A percentile compares a stretch with the other conserved stretches of the same genome.
Conservation (phyloP, 2,329 filamentous ascomycete genomes). For the Hypocrella siamensis region DNA sequence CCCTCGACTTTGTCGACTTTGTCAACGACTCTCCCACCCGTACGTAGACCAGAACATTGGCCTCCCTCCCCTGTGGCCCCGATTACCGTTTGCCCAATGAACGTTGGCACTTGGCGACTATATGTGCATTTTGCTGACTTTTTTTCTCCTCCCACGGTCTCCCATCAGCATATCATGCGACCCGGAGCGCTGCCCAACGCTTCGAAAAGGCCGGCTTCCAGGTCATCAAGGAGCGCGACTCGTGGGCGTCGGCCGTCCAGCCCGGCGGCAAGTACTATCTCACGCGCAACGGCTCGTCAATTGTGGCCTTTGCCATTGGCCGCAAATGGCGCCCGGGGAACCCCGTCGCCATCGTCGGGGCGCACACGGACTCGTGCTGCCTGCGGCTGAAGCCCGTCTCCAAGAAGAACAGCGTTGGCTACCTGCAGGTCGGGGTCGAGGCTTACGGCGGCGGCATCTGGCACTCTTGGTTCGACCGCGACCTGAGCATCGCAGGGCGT, state of each 20-base stretch:
- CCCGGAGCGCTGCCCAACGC: conserved; percentile 59
- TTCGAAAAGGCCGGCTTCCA: conserved; percentile 75
- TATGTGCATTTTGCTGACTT: too few relatives aligned
- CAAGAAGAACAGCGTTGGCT: conserved; percentile 74
- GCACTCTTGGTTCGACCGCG: conserved; percentile 97
- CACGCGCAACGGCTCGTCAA: conserved; percentile 82
- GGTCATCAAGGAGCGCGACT: conserved; percentile 78
- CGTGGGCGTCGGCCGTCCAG: conserved; percentile 64
- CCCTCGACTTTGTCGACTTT: conserved; percentile 80
- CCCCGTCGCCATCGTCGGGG: conserved; percentile 81
- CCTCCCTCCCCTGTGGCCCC: too few relatives aligned
- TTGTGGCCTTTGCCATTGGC: conserved; percentile 85
- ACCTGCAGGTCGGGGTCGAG: conserved; percentile 89
- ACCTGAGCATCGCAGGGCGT: conserved; percentile 78
- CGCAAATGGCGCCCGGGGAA: conserved; percentile 84
- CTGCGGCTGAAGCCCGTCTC: conserved; percentile 88
- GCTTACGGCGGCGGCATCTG: conserved; percentile 93
- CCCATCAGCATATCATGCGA: conserved; percentile 85
- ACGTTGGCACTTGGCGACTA: too few relatives aligned
- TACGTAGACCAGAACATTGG: too few relatives aligned
- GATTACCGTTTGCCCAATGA: too few relatives aligned
- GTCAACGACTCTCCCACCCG: conserved; percentile 90
- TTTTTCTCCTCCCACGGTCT: too few relatives aligned
- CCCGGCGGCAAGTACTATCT: conserved; percentile 94
- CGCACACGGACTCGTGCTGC: conserved; percentile 89